Evolutionary conservation across 2,329 filamentous ascomycete genomes (phyloP).

Genomic region (Sclerotinia sclerotiorum): DNA sequence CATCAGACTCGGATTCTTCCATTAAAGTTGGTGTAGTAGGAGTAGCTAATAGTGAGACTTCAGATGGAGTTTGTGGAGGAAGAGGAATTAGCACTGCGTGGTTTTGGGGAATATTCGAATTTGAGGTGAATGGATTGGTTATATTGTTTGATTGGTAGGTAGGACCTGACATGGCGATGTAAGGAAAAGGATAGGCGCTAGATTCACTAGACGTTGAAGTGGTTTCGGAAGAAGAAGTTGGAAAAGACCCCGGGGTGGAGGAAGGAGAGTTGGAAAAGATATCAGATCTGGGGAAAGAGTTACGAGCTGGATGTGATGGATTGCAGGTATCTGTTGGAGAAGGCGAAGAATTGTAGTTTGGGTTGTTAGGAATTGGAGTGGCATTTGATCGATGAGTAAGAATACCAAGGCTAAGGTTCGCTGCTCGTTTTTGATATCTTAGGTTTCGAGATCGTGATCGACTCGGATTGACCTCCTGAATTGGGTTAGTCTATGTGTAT

Average conservation of each 20-base stretch:
- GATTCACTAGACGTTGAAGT: constrained; percentile 1
- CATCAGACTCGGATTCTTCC: constrained; percentile 40
- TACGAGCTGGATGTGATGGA: neutral
- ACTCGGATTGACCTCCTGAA: neutral
- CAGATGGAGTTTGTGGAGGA: constrained; percentile 24
- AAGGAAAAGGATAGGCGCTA: neutral
- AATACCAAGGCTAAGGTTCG: constrained; percentile 27
- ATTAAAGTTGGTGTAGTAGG: constrained; percentile 29
- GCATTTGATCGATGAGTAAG: constrained; percentile 2
- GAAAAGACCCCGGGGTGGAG: constrained; percentile 1
- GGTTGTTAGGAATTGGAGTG: neutral
- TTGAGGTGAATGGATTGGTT: neutral
- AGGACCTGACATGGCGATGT: neutral
- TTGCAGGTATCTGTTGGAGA: neutral
- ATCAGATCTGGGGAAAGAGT: neutral
- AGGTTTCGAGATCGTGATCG: constrained; percentile 2
- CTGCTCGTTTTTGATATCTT: constrained; percentile 9
- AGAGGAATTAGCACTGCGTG: constrained; percentile 20
- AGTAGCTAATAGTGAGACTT: constrained; percentile 20
- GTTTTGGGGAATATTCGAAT: neutral
- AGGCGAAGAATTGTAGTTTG: neutral
- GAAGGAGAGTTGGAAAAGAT: neutral
- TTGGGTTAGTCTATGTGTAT: neutral
- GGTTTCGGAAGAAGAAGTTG: constrained; percentile 11
- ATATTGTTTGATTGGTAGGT: neutral